Conservation (phyloP, 2,329 filamentous ascomycete genomes). For the Curvularia lunata region DNA sequence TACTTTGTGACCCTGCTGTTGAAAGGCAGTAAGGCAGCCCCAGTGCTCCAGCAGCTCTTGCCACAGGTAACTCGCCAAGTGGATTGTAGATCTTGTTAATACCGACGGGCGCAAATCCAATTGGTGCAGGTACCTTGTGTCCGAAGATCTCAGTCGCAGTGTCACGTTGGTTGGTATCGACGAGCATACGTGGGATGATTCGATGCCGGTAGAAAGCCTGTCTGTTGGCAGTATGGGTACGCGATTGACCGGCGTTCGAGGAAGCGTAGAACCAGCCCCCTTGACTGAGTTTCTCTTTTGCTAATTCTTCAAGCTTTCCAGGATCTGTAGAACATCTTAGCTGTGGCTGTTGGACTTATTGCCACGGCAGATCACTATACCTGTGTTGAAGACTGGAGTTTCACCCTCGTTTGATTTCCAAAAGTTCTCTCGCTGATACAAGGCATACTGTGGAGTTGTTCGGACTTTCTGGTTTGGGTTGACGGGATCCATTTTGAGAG, state of each 20-base stretch:
- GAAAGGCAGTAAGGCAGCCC: conserved; percentile 66
- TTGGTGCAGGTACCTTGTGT: conserved; percentile 64
- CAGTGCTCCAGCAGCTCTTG: conserved; percentile 65
- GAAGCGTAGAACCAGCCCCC: conserved; percentile 66
- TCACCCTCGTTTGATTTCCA: conserved; percentile 61
- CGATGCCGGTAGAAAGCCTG: conserved; percentile 69
- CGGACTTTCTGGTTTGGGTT: conserved; percentile 60
- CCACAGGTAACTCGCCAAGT: conserved; percentile 64
- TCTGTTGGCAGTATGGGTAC: conserved; percentile 63
- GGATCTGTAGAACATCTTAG: conserved; percentile 54
- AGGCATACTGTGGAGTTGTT: conserved; percentile 60
- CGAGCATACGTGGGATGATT: conserved; percentile 66
- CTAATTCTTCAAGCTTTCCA: conserved; percentile 64
- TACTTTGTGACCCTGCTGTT: conserved; percentile 62
- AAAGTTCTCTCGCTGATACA: conserved; percentile 64
- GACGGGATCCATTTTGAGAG: conserved; percentile 54
- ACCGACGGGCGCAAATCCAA: conserved; percentile 69
- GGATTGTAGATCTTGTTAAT: conserved; percentile 71
- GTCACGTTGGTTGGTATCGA: conserved; percentile 65
- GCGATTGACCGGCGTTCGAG: conserved; percentile 62
- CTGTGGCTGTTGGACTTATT: no score
- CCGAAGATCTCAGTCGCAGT: conserved; percentile 65
- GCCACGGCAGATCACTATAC: conserved; percentile 30
- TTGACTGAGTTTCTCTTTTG: conserved; percentile 62
- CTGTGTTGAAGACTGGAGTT: conserved; percentile 60